Evolutionary conservation across 345 rosid genomes (phyloP).

Genomic region (Salix purpurea): DNA sequence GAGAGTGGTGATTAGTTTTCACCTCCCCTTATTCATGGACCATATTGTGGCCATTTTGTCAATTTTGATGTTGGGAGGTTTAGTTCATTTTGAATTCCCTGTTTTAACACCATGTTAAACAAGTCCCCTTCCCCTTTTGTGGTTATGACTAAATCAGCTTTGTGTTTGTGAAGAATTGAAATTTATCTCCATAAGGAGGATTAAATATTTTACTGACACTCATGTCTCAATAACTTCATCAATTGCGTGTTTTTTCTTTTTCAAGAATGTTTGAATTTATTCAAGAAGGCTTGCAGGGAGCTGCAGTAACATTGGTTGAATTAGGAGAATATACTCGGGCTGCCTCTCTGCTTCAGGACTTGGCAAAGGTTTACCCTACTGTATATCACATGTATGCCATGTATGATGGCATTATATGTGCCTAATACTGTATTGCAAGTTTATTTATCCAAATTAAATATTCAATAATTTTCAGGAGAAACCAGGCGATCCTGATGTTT

Average conservation of each 20-base stretch:
- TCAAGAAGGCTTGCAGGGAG: constrained; percentile 61
- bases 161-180: too few species aligned
- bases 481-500: constrained; percentile 72
- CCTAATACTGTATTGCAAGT: constrained; percentile 2
- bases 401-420: background rate
- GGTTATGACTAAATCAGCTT: too few species aligned
- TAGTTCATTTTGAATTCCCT: too few species aligned
- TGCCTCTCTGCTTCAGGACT: constrained; percentile 58
- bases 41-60: background rate
- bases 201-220: too few species aligned
- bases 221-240: too few species aligned
- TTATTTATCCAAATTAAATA: constrained; percentile 18
- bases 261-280: constrained; percentile 7
- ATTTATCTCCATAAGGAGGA: too few species aligned
- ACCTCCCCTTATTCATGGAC: background rate
- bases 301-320: constrained; percentile 78
- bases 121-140: too few species aligned
- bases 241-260: too few species aligned
- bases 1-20: background rate
- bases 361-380: constrained; percentile 57
- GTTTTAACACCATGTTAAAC: too few species aligned
- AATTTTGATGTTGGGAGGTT: too few species aligned
- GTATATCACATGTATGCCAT: constrained; percentile 1
- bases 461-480: constrained; percentile 55
- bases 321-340: constrained; percentile 78